Base-by-base conservation (phyloP, 2,329 filamentous ascomycete genomes). In the Ophiostoma fasciatum region DNA sequence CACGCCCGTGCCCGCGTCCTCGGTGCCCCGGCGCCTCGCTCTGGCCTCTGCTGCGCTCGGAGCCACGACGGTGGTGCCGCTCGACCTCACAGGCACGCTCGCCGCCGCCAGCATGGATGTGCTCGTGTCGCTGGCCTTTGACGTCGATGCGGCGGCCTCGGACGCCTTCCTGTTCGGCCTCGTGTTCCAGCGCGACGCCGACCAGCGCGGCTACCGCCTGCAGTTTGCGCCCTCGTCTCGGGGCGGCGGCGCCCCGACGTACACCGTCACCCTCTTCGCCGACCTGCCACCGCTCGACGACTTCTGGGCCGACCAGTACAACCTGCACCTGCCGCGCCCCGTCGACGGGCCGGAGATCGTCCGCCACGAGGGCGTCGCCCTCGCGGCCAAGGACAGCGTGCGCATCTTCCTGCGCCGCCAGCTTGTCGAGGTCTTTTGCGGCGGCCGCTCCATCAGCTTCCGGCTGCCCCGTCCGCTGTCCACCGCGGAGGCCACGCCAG, bases 301-400 rank as follows among this genome's bases (percentile, higher is more conserved):
- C 40, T 57, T 57, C 40, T 57, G 54, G 54, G 54, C 51, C n/a
- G 54, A 57, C 32, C 55, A 56, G 40, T 56, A 57, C 40, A 41
- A 45, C 10, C 38, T 53, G 12, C 44, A 56, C 20, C 45, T 53
- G 13, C 50, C 50, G 5, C 47, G 52, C 7, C 49, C 47, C 4
- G 43, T 57, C 17, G 54, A 57, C 31, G 54, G 54, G 0, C 54
- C 54, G 8, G 54, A 57, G 19, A 42, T 57, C 4, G 50, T 53
- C 1, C 49, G 54, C 10, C 54, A 56, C 34, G 49, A 53, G 8
- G 40, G 42, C 25, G 45, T 55, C 19, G 45, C 42, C 20, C 42
- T 53, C n/a, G 33, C 18, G 5, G 29, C 42, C 18, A 44, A 40
- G 13, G 50, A 49, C 0, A n/a, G n/a, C n/a, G 45, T 52, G 4